phyloP scores from a whole-genome alignment of 2,329 filamentous ascomycete species.

The Didymellaceae sp. region DNA sequence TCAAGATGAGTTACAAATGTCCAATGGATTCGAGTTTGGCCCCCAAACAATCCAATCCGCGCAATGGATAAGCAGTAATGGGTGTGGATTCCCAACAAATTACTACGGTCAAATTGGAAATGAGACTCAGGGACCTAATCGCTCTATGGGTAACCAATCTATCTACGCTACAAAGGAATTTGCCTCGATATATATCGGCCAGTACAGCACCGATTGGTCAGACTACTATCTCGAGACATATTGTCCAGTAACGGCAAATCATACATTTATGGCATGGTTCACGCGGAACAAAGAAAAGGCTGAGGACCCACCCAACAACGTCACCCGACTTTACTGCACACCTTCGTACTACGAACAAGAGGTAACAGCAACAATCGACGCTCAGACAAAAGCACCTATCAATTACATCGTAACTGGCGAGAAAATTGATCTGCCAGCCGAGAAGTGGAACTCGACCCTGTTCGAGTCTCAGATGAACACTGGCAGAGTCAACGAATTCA shows the following conservation, averaged over 20 bases:
- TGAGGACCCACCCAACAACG: constrained; percentile 23
- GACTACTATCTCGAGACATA: constrained; percentile 36
- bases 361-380: constrained; percentile 51
- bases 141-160: not conserved
- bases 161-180: constrained; percentile 23
- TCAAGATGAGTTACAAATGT: too few species aligned
- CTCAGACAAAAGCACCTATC: not conserved
- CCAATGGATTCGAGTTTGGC: too few species aligned
- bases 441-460: constrained; percentile 47
- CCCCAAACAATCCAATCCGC: not conserved
- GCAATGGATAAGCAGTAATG: not conserved
- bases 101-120: constrained; percentile 18
- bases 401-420: constrained; percentile 26
- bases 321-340: constrained; percentile 32
- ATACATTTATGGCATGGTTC: constrained; percentile 44
- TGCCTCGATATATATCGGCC: constrained; percentile 54
- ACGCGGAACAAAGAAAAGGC: constrained; percentile 16
- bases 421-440: constrained; percentile 28
- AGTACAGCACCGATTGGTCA: constrained; percentile 42
- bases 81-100: not conserved
- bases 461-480: constrained; percentile 44
- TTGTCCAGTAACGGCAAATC: constrained; percentile 44
- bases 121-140: constrained; percentile 6
- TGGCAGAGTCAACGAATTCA: not conserved
- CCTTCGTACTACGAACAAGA: constrained; percentile 55